phyloP scores from a whole-genome alignment of 148 eudicot genomes.

The Polygonum maritimum region DNA sequence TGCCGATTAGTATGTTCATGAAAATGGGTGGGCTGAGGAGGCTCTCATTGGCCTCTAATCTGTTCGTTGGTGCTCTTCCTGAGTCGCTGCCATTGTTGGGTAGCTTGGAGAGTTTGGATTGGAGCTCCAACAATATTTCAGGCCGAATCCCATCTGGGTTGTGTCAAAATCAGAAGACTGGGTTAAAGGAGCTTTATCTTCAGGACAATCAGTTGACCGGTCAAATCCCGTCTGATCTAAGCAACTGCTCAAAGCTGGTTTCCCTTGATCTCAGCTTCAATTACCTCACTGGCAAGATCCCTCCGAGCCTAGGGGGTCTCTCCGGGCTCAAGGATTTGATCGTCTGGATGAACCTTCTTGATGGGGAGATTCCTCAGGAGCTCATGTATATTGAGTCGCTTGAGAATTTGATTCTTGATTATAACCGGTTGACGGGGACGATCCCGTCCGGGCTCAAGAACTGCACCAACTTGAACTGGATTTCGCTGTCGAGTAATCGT shows the following conservation, averaged over 20 bases:
- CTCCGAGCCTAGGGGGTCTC: slow-evolving; percentile 48
- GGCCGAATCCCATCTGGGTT: slow-evolving; percentile 35
- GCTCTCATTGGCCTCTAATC: slow-evolving; percentile 36
- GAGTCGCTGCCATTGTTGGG: slow-evolving; percentile 32
- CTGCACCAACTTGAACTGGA: slow-evolving; percentile 77
- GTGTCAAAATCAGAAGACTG: slow-evolving; percentile 17
- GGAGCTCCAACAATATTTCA: slow-evolving; percentile 55
- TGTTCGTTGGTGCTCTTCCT: slow-evolving; percentile 50
- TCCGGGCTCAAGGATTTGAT: slow-evolving; percentile 58
- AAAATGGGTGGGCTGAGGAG: slow-evolving; percentile 39
- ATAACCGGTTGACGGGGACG: slow-evolving; percentile 60
- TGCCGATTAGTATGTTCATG: slow-evolving; percentile 53
- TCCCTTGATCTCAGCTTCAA: slow-evolving; percentile 88
- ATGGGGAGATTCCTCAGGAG: slow-evolving; percentile 74
- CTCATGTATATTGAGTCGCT: slow-evolving; percentile 46
- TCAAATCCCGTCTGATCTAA: slow-evolving; percentile 42
- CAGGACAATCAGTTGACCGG: slow-evolving; percentile 57
- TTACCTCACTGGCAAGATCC: slow-evolving; percentile 45
- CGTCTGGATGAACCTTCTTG: slow-evolving; percentile 80
- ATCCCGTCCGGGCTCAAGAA: slow-evolving; percentile 58
- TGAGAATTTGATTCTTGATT: slow-evolving; percentile 72
- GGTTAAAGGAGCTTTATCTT: slow-evolving; percentile 44
- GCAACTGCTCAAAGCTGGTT: slow-evolving; percentile 52
- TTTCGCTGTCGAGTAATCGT: slow-evolving; percentile 64
- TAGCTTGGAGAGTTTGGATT: slow-evolving; percentile 50